Evolutionary conservation across 1,139 yeast genomes (phyloP).

Genomic region (Hyphopichia buzzinii): DNA sequence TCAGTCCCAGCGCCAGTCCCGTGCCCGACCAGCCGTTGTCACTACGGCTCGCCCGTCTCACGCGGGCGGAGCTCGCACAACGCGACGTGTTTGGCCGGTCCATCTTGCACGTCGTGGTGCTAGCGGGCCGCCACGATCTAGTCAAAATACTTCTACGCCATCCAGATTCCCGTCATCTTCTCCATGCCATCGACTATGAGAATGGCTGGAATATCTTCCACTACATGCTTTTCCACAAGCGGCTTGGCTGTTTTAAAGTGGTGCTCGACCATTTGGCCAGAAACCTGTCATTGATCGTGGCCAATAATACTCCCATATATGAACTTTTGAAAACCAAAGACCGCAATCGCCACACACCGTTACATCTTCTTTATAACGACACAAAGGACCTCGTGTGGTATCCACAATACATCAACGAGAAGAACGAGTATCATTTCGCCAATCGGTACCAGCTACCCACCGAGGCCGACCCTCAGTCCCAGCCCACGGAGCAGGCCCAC

Average conservation of each 20-base stretch:
- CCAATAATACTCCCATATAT: constrained; percentile 20
- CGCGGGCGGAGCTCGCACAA: constrained; percentile 35
- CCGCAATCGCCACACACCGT: constrained; percentile 62
- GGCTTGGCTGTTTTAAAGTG: constrained; percentile 53
- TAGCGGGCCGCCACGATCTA: constrained; percentile 48
- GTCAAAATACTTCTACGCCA: constrained; percentile 48
- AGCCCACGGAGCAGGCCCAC: constrained; percentile 4
- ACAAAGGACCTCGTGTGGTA: constrained; percentile 39
- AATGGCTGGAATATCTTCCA: constrained; percentile 86
- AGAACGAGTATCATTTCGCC: constrained; percentile 19
- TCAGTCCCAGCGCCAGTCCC: constrained; percentile 1
- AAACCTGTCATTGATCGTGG: constrained; percentile 16
- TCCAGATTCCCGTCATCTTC: constrained; percentile 34
- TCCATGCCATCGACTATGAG: constrained; percentile 60
- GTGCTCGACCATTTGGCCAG: constrained; percentile 37
- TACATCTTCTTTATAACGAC: constrained; percentile 53
- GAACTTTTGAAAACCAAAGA: constrained; percentile 60
- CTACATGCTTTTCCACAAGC: constrained; percentile 59
- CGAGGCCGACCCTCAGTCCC: constrained; percentile 4
- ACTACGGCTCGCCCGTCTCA: neutral
- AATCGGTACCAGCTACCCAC: constrained; percentile 18
- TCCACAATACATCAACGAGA: constrained; percentile 44
- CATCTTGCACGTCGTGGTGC: constrained; percentile 56
- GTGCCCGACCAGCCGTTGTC: neutral
- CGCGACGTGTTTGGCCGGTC: constrained; percentile 79